These are phyloP conservation scores for Colletotrichum falcatum DNA, from an alignment of 2,329 filamentous ascomycete genomes.

Conservation along the genomic window DNA sequence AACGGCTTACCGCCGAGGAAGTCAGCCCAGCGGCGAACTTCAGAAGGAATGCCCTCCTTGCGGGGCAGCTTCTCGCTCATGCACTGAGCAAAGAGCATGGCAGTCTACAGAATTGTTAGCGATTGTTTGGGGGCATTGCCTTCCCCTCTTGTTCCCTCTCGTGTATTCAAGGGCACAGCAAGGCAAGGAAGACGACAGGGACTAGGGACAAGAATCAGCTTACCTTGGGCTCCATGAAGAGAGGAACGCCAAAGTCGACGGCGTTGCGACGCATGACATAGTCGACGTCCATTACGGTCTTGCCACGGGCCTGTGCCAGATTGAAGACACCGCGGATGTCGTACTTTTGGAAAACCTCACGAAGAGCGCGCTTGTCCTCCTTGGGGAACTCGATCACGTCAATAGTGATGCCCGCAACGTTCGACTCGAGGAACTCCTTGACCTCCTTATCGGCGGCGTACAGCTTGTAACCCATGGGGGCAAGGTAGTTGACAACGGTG, in stretches of 20 bases:
- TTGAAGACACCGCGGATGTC: slow-evolving; percentile 97
- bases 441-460: slow-evolving; percentile 86
- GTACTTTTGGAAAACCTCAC: slow-evolving; percentile 97
- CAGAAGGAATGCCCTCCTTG: slow-evolving; percentile 85
- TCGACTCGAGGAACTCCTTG: slow-evolving; percentile 84
- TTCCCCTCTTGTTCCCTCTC: too few relatives aligned
- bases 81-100: slow-evolving; percentile 94
- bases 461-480: slow-evolving; percentile 93
- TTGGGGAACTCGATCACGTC: slow-evolving; percentile 97
- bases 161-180: background rate
- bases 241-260: slow-evolving; percentile 95
- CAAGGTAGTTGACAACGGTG: slow-evolving; percentile 86
- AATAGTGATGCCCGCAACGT: slow-evolving; percentile 75
- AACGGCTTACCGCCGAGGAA: slow-evolving; percentile 90
- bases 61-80: slow-evolving; percentile 97
- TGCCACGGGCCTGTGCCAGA: slow-evolving; percentile 84
- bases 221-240: slow-evolving; percentile 99
- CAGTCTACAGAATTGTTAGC: slow-evolving; percentile 73
- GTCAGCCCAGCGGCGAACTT: slow-evolving; percentile 95
- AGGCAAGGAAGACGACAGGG: background rate
- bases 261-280: slow-evolving; percentile 99
- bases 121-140: background rate
- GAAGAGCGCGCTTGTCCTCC: slow-evolving; percentile 92
- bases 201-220: slow-evolving; percentile 8
- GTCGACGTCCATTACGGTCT: slow-evolving; percentile 89